Base-by-base conservation (phyloP, 768 basidiomycete genomes). In the Boletales sp. region DNA sequence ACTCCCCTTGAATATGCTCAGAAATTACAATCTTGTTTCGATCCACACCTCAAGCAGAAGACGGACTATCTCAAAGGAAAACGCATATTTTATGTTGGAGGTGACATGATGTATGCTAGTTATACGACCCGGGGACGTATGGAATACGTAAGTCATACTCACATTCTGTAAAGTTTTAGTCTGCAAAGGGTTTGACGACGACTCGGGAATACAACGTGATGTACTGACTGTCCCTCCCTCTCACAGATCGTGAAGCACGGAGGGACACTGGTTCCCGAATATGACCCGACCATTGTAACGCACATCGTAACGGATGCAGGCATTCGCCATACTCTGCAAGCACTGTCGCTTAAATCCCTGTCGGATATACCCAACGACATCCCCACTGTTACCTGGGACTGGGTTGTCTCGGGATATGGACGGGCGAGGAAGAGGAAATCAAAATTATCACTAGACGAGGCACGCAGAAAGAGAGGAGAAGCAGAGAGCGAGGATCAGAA, bases 301-400 rank as follows among this genome's bases (percentile, higher is more conserved):
- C 85, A 89, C 57, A 83, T 91, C 46, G 73, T 90, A 31, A 80
- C 81, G 8, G 81, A 80, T 44, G 57, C 59, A 2, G 54, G 52
- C 17, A 41, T 58, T 50, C 59, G 55, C 25, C 48, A 53, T 6
- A 66, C 73, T 3, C 48, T 71, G n/a, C 55, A 46, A 14, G 66
- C 74, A 1, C 67, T 85, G 4, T 79, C 80, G 2, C 58, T 85
- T 18, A 80, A 74, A 56, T 65, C 51, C 6, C 63, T 84, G 14
- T 66, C 63, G 8, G 77, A 86, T 5, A 83, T 90, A 39, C 86
- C 87, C 5, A 62, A 73, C n/a, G 69, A 78, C 38, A 82, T 87
- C 11, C 82, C 84, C 10, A 82, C 80, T 11, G 75, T 87, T 31
- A 78, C 60, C 34, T 87, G 85, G 86, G 57, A 59, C 13, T 88